A percentile compares a stretch with the other conserved stretches of the same genome.
Evolutionary conservation across 345 rosid species (phyloP).

Genomic region (Cardamine resedifolia): DNA sequence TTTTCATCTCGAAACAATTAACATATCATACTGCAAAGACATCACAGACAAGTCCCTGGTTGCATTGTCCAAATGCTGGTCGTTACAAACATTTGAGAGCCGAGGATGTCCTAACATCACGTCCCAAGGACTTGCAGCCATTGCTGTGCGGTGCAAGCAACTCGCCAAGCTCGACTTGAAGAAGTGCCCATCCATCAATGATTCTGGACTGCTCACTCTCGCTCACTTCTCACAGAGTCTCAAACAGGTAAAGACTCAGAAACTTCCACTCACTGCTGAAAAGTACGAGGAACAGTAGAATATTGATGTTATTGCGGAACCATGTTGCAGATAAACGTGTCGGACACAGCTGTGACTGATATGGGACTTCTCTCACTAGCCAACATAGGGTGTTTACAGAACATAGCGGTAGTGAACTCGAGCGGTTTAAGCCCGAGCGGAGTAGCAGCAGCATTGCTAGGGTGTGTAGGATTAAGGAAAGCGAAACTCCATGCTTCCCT

Average conservation of each 20-base stretch:
- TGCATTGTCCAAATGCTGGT: slow-evolving; percentile 42
- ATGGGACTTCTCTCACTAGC: slow-evolving; percentile 44
- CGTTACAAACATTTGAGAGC: slow-evolving; percentile 42
- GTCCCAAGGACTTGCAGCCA: slow-evolving; percentile 43
- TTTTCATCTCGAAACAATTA: slow-evolving; percentile 41
- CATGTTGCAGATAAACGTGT: slow-evolving; percentile 47
- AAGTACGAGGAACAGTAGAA: neutral
- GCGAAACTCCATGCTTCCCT: slow-evolving; percentile 48
- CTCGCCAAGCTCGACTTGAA: slow-evolving; percentile 46
- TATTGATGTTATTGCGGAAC: neutral
- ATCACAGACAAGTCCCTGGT: slow-evolving; percentile 44
- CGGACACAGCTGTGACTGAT: slow-evolving; percentile 47
- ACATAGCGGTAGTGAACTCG: slow-evolving; percentile 42
- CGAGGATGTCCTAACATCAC: slow-evolving; percentile 48
- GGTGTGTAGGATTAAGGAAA: slow-evolving; percentile 46
- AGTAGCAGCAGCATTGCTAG: slow-evolving; percentile 48
- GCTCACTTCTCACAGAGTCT: slow-evolving; percentile 46
- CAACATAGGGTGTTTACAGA: slow-evolving; percentile 45
- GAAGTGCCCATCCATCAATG: slow-evolving; percentile 44
- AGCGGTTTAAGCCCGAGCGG: slow-evolving; percentile 46
- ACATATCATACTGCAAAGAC: slow-evolving; percentile 47
- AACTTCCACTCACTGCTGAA: neutral
- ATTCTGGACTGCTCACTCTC: slow-evolving; percentile 46
- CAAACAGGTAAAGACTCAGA: slow-evolving; percentile 39
- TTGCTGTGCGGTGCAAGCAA: slow-evolving; percentile 43